phyloP scores from a whole-genome alignment of 345 rosid genomes.

The Salix arbutifolia region DNA sequence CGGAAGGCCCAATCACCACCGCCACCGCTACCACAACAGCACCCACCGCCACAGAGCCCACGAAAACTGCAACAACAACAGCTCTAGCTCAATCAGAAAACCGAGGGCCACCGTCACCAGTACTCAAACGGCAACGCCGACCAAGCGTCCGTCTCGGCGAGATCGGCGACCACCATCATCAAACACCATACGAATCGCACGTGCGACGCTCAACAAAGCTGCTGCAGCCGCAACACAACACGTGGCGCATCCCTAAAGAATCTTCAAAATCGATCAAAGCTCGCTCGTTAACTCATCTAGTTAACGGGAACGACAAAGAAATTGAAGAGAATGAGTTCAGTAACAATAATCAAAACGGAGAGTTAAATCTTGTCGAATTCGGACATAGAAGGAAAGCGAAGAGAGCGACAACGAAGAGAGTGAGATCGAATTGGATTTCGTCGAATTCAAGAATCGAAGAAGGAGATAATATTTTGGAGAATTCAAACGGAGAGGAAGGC shows the following conservation, averaged over 20 bases:
- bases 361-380: conserved; percentile 23
- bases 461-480: neutral
- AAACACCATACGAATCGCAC: conserved; percentile 34
- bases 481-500: conserved; percentile 15
- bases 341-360: conserved; percentile 24
- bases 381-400: conserved; percentile 34
- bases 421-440: conserved; percentile 33
- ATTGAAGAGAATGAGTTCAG: conserved; percentile 25
- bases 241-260: conserved; percentile 42
- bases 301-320: conserved; percentile 42
- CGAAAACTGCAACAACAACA: neutral
- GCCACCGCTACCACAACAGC: neutral
- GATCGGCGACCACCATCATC: conserved; percentile 32
- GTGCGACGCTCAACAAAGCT: conserved; percentile 35
- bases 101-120: conserved; percentile 23
- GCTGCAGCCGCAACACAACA: conserved; percentile 15
- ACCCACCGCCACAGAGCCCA: neutral
- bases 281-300: conserved; percentile 55
- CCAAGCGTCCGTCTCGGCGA: conserved; percentile 38
- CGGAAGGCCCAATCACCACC: conserved; percentile 26
- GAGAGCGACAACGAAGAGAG: conserved; percentile 24
- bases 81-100: conserved; percentile 22
- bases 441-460: conserved; percentile 14
- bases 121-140: conserved; percentile 27
- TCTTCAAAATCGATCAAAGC: conserved; percentile 46